Evolutionary conservation across 768 basidiomycete genomes (phyloP), one percentile per base, ranked within the genome.

Genomic region (Candolleomyces aberdarensis): DNA sequence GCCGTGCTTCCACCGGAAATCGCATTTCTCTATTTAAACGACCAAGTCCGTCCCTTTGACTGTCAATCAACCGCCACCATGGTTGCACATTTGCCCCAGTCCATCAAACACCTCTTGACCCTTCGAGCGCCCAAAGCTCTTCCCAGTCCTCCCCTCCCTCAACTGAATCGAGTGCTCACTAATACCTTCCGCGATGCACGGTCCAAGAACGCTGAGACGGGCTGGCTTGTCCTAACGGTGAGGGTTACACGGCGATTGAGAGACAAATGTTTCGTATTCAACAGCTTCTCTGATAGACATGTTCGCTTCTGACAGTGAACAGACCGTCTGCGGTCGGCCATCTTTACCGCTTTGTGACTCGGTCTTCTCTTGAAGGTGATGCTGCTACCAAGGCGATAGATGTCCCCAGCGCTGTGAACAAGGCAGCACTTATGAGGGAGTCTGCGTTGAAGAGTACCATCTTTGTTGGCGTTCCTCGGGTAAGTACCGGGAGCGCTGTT

Each of bases 391-490:
- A 71, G 48, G 68, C 65, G 61, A 75, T 83, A 64, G 69, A 79
- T 73, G 62, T 86, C 57, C 71, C 80, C 62, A 83, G 82, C 62
- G 86, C 87, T 55, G 79, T 89, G 61, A 83, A 84, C 73, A 87
- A 81, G 70, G 91, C 91, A 63, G 90, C 92, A 64, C 72, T 93
- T 65, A 94, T 96, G 85, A 83, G 94, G 49, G 94, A 96, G 77
- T 85, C 91, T 32, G 91, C 91, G 32, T 70, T 96, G 71, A 96
- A 96, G 78, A 93, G 92, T 70, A 84, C 86, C 69, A 90, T 94
- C 67, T 95, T 96, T 70, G 85, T 93, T 58, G 92, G 92, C 49
- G 91, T 94, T 58, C 91, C 92, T 66, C 82, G 90, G 72, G 91
- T 92, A 71, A 77, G 85, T 74, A n/a, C 43, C 15, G 44, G 44